Evolutionary conservation across 306 rosid genomes (phyloP).

Genomic region (Lathyrus sativus): DNA sequence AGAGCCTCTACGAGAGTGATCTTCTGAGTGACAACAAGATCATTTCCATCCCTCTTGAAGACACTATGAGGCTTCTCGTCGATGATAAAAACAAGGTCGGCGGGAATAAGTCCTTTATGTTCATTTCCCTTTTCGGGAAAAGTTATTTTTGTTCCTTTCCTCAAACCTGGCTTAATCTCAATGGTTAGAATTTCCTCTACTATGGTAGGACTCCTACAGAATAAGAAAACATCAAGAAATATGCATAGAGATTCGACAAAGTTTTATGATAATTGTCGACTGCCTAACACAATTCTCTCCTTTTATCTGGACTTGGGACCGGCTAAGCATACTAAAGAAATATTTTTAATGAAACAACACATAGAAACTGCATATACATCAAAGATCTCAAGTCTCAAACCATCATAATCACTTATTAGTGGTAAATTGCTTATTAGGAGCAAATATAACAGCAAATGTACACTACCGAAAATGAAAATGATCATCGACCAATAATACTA

Average conservation of each 20-base stretch:
- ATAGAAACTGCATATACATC: not conserved
- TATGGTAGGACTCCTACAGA: constrained; percentile 62
- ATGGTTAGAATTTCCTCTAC: constrained; percentile 85
- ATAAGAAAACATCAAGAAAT: constrained; percentile 22
- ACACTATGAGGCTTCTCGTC: constrained; percentile 81
- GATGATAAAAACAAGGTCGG: constrained; percentile 81
- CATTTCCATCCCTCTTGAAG: constrained; percentile 88
- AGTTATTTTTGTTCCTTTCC: constrained; percentile 91
- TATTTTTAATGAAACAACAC: no score
- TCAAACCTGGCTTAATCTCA: constrained; percentile 96
- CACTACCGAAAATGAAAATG: not conserved
- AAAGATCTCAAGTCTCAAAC: constrained; percentile 17
- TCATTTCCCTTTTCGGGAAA: constrained; percentile 90
- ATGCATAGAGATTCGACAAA: no score
- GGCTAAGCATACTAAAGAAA: no score
- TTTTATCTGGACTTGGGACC: no score
- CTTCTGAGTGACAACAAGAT: constrained; percentile 74
- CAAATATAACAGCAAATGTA: not conserved
- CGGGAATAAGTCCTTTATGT: constrained; percentile 73
- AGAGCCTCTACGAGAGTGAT: constrained; percentile 88
- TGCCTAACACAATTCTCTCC: no score
- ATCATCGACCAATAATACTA: not conserved
- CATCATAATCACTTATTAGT: constrained; percentile 1
- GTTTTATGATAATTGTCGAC: no score
- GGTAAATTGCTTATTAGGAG: not conserved